Evolutionary conservation across 2,329 filamentous ascomycete species (phyloP), one percentile per base, ranked within the genome.

Genomic region (Epichloe sylvatica): DNA sequence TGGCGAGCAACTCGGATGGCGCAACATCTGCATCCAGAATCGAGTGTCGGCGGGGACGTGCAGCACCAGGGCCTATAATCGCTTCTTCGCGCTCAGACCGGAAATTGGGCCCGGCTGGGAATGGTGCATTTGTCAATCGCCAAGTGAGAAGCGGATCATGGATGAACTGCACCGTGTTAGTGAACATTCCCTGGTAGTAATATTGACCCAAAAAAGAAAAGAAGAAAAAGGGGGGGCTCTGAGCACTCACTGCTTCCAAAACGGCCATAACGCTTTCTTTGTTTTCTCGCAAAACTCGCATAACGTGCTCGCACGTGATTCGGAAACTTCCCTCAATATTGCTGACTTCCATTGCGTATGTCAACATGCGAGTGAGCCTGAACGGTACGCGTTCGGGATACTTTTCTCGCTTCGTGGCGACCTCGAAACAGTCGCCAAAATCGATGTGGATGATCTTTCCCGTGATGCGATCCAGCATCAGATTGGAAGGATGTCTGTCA

Each of bases 271-370:
- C 78, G 40, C 89, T 95, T 70, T 98, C 92, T 69, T 98, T 98
- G 68, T 98, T 98, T 57, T 92, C 89, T 50, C 92, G 77, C 56
- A 99, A 73, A 13, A 99, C 90, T 53, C 92, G 81, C 92, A 99
- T 99, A 46, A 96, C 91, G 59, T 95, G 90, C 69, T 98, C 94
- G 60, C 91, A 98, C 5, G 92, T 97, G 51, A 95, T 97, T 53
- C 94, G 82, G 82, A 95, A 99, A 68, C 88, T 95, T 59, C 92
- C 92, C 67, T 98, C 92, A 57, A 98, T 98, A 63, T 99, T 99
- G 76, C 90, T 96, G 50, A 98, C 92, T 70, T 99, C 92, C 92
- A 99, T 98, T 21, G 94, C 94, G 64, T 96, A 98, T 0, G 94
- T 99, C 68, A 98, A 80, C 92, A 99, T 99, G 57, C 92, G 81